Conservation (phyloP, 164 flowering plant genomes). For the Stephania cephalantha region DNA sequence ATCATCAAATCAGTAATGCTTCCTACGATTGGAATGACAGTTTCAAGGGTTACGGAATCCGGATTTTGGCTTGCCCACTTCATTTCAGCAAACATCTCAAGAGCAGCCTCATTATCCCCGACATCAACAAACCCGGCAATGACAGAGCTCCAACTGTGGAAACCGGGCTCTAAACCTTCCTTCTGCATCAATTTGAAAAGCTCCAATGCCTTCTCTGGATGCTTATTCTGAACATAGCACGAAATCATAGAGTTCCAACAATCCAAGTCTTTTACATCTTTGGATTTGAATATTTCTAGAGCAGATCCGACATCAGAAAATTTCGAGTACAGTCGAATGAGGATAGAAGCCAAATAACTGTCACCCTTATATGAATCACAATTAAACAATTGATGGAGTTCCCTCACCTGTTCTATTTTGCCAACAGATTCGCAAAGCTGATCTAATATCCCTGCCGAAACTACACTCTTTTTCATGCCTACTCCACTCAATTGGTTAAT, state of each 20-base stretch:
- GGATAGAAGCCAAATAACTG: slow-evolving; percentile 14
- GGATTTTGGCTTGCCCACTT: slow-evolving; percentile 20
- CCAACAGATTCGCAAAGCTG: slow-evolving; percentile 14
- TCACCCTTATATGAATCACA: slow-evolving; percentile 7
- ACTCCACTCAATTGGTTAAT: slow-evolving; percentile 14
- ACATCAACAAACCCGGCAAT: slow-evolving; percentile 17
- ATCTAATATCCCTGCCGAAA: slow-evolving; percentile 8
- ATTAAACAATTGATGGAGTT: slow-evolving; percentile 14
- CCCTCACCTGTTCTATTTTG: slow-evolving; percentile 16
- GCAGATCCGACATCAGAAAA: slow-evolving; percentile 18
- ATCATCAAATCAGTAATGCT: slow-evolving; percentile 6
- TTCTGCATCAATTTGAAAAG: slow-evolving; percentile 18
- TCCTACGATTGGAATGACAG: slow-evolving; percentile 18
- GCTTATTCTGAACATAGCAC: slow-evolving; percentile 22
- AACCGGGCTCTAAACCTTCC: slow-evolving; percentile 16
- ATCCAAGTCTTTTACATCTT: slow-evolving; percentile 13
- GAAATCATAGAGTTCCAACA: slow-evolving; percentile 26
- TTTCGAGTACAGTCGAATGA: slow-evolving; percentile 22
- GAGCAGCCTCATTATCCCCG: slow-evolving; percentile 17
- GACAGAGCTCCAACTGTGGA: slow-evolving; percentile 20
- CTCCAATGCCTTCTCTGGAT: slow-evolving; percentile 16
- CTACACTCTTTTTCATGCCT: slow-evolving; percentile 6
- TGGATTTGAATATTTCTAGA: slow-evolving; percentile 16
- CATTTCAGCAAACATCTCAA: slow-evolving; percentile 21
- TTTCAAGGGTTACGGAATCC: slow-evolving; percentile 10